These are phyloP conservation scores for Populus davidiana DNA, from an alignment of 345 rosid genomes.

Conservation along the genomic window DNA sequence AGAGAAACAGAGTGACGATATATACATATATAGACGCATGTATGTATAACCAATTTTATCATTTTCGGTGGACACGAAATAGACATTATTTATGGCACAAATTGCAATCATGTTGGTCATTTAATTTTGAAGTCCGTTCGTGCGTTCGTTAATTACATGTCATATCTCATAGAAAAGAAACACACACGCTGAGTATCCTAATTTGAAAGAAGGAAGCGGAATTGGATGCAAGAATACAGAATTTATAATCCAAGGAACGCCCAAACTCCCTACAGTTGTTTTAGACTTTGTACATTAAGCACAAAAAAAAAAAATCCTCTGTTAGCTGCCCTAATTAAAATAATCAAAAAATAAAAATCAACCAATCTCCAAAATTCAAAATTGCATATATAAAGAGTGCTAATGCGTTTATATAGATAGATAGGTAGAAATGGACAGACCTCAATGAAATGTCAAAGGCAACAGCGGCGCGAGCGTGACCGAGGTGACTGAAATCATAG, in stretches of 20 bases:
- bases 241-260: not conserved
- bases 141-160: too few species aligned
- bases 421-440: slow-evolving; percentile 19
- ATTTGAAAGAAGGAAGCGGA: not conserved
- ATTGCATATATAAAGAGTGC: not conserved
- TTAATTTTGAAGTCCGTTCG: too few species aligned
- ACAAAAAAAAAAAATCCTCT: not conserved
- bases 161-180: too few species aligned
- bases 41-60: too few species aligned
- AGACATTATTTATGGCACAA: too few species aligned
- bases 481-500: slow-evolving; percentile 83
- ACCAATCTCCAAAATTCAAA: not conserved
- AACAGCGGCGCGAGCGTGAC: slow-evolving; percentile 89
- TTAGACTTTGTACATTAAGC: not conserved
- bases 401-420: not conserved
- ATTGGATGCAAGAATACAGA: not conserved
- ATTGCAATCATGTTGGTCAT: too few species aligned
- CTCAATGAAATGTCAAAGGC: slow-evolving; percentile 77
- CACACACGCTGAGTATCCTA: not conserved
- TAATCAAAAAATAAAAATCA: not conserved
- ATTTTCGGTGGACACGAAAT: too few species aligned
- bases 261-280: not conserved
- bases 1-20: not conserved
- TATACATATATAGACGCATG: too few species aligned
- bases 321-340: not conserved